Conservation (phyloP, 2,329 filamentous ascomycete species). For the Aureobasidium subglaciale region DNA sequence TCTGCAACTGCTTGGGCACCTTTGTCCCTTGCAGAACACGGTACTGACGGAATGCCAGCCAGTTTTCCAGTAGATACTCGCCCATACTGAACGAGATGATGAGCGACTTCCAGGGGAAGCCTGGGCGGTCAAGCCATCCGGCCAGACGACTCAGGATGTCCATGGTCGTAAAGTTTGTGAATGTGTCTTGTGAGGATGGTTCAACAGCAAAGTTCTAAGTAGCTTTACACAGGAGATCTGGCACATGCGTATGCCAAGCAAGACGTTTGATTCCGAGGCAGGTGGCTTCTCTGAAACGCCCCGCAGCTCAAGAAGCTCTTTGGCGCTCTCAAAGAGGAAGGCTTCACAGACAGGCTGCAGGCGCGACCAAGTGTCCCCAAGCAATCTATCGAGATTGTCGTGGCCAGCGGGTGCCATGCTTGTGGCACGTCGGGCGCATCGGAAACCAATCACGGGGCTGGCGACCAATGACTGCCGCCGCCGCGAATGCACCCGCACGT, state of each 20-base stretch:
- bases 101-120: slow-evolving; percentile 96
- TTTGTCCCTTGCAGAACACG: slow-evolving; percentile 71
- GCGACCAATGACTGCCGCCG: not conserved
- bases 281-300: not conserved
- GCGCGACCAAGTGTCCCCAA: not conserved
- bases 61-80: slow-evolving; percentile 84
- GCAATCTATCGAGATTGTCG: not conserved
- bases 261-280: not conserved
- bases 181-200: slow-evolving; percentile 10
- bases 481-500: slow-evolving; percentile 12
- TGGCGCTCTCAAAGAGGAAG: not conserved
- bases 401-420: not conserved
- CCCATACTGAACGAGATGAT: slow-evolving; percentile 90
- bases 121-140: slow-evolving; percentile 77
- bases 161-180: slow-evolving; percentile 20
- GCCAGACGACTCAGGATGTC: slow-evolving; percentile 57
- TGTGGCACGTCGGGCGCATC: not conserved
- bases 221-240: not conserved
- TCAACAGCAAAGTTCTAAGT: not conserved
- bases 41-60: slow-evolving; percentile 86
- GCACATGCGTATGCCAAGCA: slow-evolving; percentile 7
- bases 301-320: not conserved
- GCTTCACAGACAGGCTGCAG: not conserved
- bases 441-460: not conserved
- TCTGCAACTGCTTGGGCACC: slow-evolving; percentile 77